Base-by-base conservation (phyloP, 2,329 filamentous ascomycete genomes). In the Ophiostoma sp. region DNA sequence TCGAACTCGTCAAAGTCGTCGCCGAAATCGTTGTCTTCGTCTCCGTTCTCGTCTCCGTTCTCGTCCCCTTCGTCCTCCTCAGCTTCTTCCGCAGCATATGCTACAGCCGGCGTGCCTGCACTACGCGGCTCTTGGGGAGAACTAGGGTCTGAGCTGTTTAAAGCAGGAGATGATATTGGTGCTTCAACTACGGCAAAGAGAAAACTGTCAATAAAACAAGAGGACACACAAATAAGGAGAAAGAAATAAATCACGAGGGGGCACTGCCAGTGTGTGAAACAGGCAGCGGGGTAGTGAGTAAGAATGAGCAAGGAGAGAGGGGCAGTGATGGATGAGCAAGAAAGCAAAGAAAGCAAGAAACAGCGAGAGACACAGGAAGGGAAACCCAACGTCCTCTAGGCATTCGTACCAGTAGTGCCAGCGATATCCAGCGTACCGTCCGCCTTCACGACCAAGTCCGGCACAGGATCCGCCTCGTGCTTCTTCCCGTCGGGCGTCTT, bases 1-100 rank as follows among this genome's bases (percentile, higher is more conserved):
- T 89, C 87, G 76, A 90, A 90, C 75, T 89, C 88, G 79, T 90
- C 88, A 81, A 88, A 87, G 75, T 90, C 88, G 77, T 89, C 87
- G 28, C 85, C 87, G 78, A 88, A 89, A 57, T 85, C 86, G 75
- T 87, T 85, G 39, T 80, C 81, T 55, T 79, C 80, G 31, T 81
- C 79, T 52, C 80, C 80, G 77, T 82, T 83, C 42, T 80, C 77
- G 8, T 76, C 72, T 3, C 73, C 78, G 36, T 80, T 36, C 1
- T 69, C 45, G 3, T 48, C 70, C 76, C 85, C 85, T 11, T 83
- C 82, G 12, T 81, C 81, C 66, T 82, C 66, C 1, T 61, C 70
- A 3, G 66, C 78, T 22, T 78, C 77, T 9, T 79, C 61, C n/a
- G 61, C 78, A 31, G 78, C 77, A 6, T 76, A 79, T 57, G 78